Evolutionary conservation across 257 asterid genomes (phyloP).

Genomic region (Petunia secreta): DNA sequence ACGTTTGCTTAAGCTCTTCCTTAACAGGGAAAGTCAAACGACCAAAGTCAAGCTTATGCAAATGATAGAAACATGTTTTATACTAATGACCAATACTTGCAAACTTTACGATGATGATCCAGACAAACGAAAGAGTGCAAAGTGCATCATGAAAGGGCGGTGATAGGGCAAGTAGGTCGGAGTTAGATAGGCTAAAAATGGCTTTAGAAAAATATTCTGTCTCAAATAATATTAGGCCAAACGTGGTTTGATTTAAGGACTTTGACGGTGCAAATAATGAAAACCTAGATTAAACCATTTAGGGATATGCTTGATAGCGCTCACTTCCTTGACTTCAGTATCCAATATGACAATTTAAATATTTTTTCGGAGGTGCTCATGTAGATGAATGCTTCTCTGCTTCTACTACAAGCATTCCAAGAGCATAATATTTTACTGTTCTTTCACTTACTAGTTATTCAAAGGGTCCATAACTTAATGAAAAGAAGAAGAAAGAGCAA

Average conservation of each 20-base stretch:
- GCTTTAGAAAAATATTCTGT: background rate
- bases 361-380: background rate
- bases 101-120: background rate
- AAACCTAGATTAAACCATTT: background rate
- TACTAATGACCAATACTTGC: background rate
- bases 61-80: background rate
- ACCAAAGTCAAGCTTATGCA: constrained; percentile 5
- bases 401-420: background rate
- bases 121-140: background rate
- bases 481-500: background rate
- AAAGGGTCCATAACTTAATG: background rate
- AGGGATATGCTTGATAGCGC: background rate
- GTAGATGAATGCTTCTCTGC: constrained; percentile 16
- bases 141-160: constrained; percentile 4
- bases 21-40: background rate
- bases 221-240: constrained; percentile 1
- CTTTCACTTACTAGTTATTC: background rate
- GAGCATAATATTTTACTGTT: background rate
- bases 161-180: background rate
- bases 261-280: background rate
- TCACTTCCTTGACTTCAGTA: constrained; percentile 4
- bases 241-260: background rate
- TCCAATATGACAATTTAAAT: background rate
- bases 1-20: constrained; percentile 10
- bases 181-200: background rate